These are phyloP conservation scores for Brettanomyces bruxellensis DNA, from an alignment of 805 yeast genomes.

Conservation along the genomic window DNA sequence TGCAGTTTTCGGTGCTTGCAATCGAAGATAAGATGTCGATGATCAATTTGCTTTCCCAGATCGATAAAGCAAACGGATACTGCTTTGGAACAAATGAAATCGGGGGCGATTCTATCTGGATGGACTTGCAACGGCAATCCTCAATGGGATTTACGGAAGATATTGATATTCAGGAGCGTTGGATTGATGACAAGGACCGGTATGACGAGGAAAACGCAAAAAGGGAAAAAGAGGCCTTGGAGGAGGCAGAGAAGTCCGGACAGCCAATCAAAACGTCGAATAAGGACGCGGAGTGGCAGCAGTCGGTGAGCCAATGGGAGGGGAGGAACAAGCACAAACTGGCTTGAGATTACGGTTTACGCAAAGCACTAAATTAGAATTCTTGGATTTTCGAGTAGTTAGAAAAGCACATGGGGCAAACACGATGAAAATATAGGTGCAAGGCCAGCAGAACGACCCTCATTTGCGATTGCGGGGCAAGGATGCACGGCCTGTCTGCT, in stretches of 20 bases:
- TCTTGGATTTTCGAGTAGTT: no score
- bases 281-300: neutral
- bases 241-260: neutral
- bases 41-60: constrained; percentile 67
- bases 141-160: constrained; percentile 46
- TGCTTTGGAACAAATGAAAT: constrained; percentile 86
- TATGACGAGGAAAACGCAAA: constrained; percentile 61
- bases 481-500: no score
- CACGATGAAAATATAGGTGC: no score
- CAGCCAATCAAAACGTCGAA: neutral
- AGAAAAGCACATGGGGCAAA: no score
- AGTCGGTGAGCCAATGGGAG: neutral
- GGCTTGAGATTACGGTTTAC: no score
- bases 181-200: constrained; percentile 78
- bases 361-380: no score
- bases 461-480: no score
- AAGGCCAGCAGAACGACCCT: no score
- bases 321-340: neutral
- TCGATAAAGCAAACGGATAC: constrained; percentile 92
- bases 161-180: constrained; percentile 83
- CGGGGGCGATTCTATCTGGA: constrained; percentile 97
- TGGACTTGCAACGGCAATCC: constrained; percentile 79
- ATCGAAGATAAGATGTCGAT: constrained; percentile 88
- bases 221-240: constrained; percentile 23
- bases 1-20: constrained; percentile 80